Percentiles rank a stretch among this genome's conserved stretches.
Conservation (phyloP, 495 filamentous ascomycete genomes). For the Aspergillus indologenus region DNA sequence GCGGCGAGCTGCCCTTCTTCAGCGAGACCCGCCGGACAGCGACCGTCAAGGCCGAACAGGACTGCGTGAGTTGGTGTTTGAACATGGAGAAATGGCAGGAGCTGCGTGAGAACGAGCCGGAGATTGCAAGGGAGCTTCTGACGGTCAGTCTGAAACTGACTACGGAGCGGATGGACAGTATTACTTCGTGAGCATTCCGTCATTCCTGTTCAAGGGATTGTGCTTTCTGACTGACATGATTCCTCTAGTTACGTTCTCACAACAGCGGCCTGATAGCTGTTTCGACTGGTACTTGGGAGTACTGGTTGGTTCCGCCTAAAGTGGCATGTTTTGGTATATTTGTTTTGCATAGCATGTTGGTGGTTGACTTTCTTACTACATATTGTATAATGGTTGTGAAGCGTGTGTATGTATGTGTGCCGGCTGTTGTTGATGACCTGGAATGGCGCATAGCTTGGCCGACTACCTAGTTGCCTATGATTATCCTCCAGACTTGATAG, state of each 20-base stretch:
- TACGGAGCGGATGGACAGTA: conserved; percentile 83
- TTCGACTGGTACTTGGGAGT: neutral
- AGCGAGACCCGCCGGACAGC: conserved; percentile 81
- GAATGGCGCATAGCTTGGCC: too few species aligned
- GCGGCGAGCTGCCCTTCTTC: conserved; percentile 95
- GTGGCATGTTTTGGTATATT: neutral
- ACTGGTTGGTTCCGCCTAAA: neutral
- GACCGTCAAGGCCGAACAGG: conserved; percentile 76
- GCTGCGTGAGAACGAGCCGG: conserved; percentile 64
- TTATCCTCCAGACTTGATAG: too few species aligned
- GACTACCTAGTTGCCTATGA: too few species aligned
- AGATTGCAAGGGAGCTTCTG: conserved; percentile 79
- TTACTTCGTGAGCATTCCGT: conserved; percentile 62
- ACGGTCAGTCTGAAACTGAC: conserved; percentile 83
- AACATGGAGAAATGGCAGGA: conserved; percentile 63
- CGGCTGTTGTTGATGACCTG: neutral
- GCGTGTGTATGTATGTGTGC: neutral
- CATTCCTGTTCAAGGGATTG: neutral
- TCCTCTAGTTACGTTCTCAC: conserved; percentile 35
- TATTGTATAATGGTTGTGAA: neutral
- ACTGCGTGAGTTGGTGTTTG: conserved; percentile 81
- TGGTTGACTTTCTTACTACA: neutral
- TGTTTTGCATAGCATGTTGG: conserved; percentile 1
- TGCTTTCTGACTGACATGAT: conserved; percentile 5
- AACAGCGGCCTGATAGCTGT: conserved; percentile 29